Percentiles rank a stretch among this genome's conserved stretches.
These are phyloP conservation scores for Claviceps fusiformis DNA, from an alignment of 2,329 filamentous ascomycete species.

Conservation along the genomic window DNA sequence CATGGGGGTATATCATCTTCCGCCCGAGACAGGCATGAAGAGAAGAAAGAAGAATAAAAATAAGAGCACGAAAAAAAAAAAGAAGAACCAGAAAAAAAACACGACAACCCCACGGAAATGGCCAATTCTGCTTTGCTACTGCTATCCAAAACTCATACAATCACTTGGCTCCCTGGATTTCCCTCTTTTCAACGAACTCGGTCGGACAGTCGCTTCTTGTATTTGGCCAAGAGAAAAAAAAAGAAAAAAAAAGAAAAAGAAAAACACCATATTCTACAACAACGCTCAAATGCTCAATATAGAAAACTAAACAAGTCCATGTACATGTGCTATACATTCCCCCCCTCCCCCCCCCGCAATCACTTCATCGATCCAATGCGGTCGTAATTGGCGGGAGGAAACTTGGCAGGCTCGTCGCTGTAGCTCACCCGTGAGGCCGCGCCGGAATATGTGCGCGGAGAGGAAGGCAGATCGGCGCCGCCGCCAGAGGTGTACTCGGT, in stretches of 20 bases:
- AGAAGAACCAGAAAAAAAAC: not conserved
- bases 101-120: no score
- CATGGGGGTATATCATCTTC: not conserved
- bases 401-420: constrained; percentile 36
- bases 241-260: not conserved
- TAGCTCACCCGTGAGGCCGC: constrained; percentile 26
- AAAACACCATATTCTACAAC: constrained; percentile 5
- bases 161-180: no score
- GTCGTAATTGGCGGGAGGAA: constrained; percentile 46
- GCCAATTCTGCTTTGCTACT: not conserved
- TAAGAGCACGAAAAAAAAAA: no score
- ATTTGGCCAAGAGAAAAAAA: not conserved
- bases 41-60: not conserved
- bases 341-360: no score
- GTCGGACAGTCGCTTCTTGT: not conserved
- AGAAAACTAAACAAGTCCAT: constrained; percentile 6
- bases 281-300: no score
- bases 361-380: constrained; percentile 25
- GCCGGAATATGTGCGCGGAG: constrained; percentile 4
- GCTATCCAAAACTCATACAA: not conserved
- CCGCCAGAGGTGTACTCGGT: constrained; percentile 31
- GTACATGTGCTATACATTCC: not conserved
- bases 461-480: constrained; percentile 13
- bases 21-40: no score
- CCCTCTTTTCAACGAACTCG: no score